Base-by-base conservation (phyloP, 2,329 filamentous ascomycete genomes). In the Dothistroma septosporum region DNA sequence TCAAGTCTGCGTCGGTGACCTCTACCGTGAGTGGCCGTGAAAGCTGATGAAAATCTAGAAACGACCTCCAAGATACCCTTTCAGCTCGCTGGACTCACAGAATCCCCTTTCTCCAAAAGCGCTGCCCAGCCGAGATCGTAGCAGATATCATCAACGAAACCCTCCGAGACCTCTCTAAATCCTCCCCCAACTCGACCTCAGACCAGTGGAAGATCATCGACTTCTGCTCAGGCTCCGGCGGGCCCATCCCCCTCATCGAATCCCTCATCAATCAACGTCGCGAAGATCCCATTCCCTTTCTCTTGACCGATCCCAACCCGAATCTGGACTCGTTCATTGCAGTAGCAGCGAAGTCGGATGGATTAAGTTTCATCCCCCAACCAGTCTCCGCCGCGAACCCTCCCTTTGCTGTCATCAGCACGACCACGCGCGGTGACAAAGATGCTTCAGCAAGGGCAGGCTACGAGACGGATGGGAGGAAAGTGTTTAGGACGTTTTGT, bases 221-320 rank as follows among this genome's bases (percentile, higher is more conserved):
- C 76, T 90, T 91, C 74, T 91, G 88, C 73, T 87, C 88, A 2
- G 89, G 89, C 55, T 86, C 83, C 14, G 89, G 89, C 46, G 89
- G 89, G 61, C 75, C 76, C 0, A 70, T 71, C 37, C 74, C 75
- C 33, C 61, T 61, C 16, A 76, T 79, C 58, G 75, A 76, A 56
- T 62, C 58, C 12, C 61, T 69, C 28, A 66, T 76, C 56, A 76
- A 75, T 54, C 53, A 55, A 4, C 31, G 61, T 22, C 69, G 75
- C 22, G 59, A 68, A 21, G 37, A 46, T 2, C 70, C 73, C 0
- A 69, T 79, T 6, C 64, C 69, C 6, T 79, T 79, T 66, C 65
- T 69, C 14, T 68, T 80, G 21, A 75, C 73, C 4, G 78, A 79
- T 63, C 60, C 78, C 7, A 64, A 74, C 41, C 77, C 77, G 0